A percentile compares a stretch with the other conserved stretches of the same genome.
Evolutionary conservation across 139 green algal species (phyloP).

Genomic region (Zygnema cylindricum): DNA sequence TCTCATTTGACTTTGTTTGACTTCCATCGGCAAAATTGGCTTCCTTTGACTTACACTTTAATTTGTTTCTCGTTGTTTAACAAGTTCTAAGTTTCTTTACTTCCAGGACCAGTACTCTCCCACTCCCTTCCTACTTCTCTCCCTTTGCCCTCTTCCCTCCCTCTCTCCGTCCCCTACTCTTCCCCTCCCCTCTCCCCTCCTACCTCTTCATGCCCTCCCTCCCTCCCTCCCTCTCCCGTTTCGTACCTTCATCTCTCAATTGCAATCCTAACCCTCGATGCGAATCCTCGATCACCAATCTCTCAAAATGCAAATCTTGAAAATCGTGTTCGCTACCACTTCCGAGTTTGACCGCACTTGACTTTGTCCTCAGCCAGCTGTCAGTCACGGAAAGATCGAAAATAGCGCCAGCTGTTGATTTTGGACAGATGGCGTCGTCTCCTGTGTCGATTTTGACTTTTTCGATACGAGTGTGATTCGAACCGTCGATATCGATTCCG

Average conservation of each 20-base stretch:
- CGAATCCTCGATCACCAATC: slow-evolving; percentile 25
- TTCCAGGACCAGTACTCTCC: too few species aligned
- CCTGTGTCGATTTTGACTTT: slow-evolving; percentile 24
- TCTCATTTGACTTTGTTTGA: too few species aligned
- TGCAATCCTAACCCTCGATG: slow-evolving; percentile 39
- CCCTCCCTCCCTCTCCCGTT: too few species aligned
- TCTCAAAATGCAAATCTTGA: slow-evolving; percentile 33
- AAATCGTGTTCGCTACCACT: slow-evolving; percentile 44
- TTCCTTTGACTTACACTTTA: too few species aligned
- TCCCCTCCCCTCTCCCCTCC: too few species aligned
- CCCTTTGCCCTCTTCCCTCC: too few species aligned
- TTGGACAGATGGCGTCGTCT: slow-evolving; percentile 44
- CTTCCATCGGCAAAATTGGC: too few species aligned
- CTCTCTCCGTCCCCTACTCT: too few species aligned
- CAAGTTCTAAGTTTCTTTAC: too few species aligned
- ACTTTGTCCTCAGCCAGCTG: slow-evolving; percentile 46
- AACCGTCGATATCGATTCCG: slow-evolving; percentile 43
- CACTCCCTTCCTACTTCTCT: too few species aligned
- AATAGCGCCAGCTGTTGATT: slow-evolving; percentile 23
- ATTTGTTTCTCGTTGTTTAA: too few species aligned
- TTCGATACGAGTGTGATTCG: slow-evolving; percentile 43
- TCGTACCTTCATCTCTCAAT: slow-evolving; percentile 40
- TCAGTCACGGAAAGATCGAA: slow-evolving; percentile 17
- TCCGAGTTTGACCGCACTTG: slow-evolving; percentile 44
- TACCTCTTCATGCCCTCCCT: too few species aligned